Conservation (phyloP, 805 yeast species). For the Candida taoyuanica region DNA sequence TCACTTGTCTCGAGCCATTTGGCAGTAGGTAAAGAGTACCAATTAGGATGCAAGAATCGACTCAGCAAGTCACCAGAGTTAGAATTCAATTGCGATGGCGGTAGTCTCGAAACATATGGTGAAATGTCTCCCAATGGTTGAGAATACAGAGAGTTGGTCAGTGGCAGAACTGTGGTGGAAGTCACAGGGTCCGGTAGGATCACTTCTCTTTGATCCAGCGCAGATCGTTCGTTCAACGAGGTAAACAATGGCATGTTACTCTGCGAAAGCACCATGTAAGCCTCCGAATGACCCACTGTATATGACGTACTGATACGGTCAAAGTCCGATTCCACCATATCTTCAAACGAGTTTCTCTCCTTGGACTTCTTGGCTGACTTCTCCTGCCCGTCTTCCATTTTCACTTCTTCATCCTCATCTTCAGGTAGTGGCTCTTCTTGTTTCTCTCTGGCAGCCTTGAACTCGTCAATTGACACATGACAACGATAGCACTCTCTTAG, state of each 20-base stretch:
- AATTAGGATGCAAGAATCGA: constrained; percentile 54
- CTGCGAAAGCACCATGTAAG: constrained; percentile 52
- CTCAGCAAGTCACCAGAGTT: constrained; percentile 48
- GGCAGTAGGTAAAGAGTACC: constrained; percentile 61
- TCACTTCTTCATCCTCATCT: constrained; percentile 1
- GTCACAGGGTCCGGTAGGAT: constrained; percentile 63
- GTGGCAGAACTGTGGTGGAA: constrained; percentile 65
- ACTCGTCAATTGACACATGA: constrained; percentile 16
- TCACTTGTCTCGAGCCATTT: constrained; percentile 55
- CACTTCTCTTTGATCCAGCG: constrained; percentile 69
- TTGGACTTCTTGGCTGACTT: too few relatives aligned
- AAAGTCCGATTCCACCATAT: constrained; percentile 51
- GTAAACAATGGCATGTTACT: constrained; percentile 77
- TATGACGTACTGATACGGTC: constrained; percentile 52
- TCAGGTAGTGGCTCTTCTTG: not conserved
- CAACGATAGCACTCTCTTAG: constrained; percentile 54
- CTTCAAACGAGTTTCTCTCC: constrained; percentile 30
- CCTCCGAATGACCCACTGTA: constrained; percentile 54
- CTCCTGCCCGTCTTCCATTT: constrained; percentile 15
- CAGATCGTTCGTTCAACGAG: constrained; percentile 63
- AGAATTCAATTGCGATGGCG: constrained; percentile 11
- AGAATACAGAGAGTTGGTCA: constrained; percentile 20
- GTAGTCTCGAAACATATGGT: constrained; percentile 19
- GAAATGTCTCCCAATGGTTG: constrained; percentile 28
- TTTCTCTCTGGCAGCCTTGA: constrained; percentile 5